phyloP scores from a whole-genome alignment of 169 alveolate species.

The Plasmodium yoelii region DNA sequence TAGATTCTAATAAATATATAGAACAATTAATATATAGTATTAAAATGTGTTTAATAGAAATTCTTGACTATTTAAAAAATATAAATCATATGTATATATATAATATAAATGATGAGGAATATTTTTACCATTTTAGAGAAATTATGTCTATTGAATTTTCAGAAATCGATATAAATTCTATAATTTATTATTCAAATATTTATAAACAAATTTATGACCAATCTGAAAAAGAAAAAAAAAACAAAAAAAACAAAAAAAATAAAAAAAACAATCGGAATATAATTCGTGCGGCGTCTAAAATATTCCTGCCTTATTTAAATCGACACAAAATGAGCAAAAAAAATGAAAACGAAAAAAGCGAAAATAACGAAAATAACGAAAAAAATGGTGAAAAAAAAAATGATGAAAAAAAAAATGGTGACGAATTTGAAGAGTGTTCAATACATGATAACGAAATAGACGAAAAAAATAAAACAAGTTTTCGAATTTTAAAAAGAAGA shows the following conservation, averaged over 20 bases:
- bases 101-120: constrained; percentile 6
- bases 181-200: constrained; percentile 10
- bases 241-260: too few species aligned
- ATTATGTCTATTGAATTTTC: constrained; percentile 39
- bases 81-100: constrained; percentile 8
- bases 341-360: too few species aligned
- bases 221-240: not conserved
- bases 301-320: too few species aligned
- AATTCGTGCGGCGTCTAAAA: too few species aligned
- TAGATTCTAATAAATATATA: constrained; percentile 37
- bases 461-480: not conserved
- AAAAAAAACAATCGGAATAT: too few species aligned
- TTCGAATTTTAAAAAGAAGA: constrained; percentile 35
- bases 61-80: constrained; percentile 31
- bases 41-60: constrained; percentile 33
- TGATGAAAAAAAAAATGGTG: not conserved
- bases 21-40: constrained; percentile 41
- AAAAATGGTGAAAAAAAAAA: too few species aligned
- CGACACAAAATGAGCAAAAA: too few species aligned
- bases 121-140: constrained; percentile 44
- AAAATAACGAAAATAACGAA: too few species aligned
- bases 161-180: constrained; percentile 17
- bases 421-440: not conserved
- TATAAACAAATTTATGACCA: constrained; percentile 1
- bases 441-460: not conserved